Conservation (phyloP, 371 early-diverging fungal genomes). For the Paraphysoderma sedebokerense region DNA sequence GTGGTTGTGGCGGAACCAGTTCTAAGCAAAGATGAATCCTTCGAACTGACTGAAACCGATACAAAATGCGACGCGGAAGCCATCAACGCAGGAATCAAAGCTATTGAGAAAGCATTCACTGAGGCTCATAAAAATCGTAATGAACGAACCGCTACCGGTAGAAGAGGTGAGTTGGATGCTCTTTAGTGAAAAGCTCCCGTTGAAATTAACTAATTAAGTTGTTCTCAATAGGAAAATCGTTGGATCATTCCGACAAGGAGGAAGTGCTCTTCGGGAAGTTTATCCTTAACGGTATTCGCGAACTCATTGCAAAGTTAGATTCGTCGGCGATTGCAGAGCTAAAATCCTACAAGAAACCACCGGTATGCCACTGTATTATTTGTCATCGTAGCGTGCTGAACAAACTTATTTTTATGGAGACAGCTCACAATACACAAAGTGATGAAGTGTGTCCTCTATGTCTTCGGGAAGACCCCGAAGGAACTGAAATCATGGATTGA, state of each 20-base stretch:
- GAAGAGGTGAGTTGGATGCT: not conserved
- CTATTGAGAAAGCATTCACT: not conserved
- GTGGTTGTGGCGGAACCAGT: too few relatives aligned
- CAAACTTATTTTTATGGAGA: not conserved
- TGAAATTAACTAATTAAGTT: not conserved
- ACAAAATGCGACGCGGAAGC: too few relatives aligned
- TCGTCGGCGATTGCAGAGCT: conserved; percentile 22
- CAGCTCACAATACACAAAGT: conserved; percentile 18
- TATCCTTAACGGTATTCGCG: conserved; percentile 17
- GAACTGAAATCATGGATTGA: conserved; percentile 19
- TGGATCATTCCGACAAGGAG: not conserved
- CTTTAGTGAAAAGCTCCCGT: not conserved
- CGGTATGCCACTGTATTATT: conserved; percentile 2
- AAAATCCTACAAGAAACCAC: conserved; percentile 28
- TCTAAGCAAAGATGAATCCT: too few relatives aligned
- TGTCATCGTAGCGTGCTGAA: not conserved
- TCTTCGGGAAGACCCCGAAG: conserved; percentile 25
- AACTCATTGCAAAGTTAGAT: conserved; percentile 15
- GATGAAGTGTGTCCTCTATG: conserved; percentile 24
- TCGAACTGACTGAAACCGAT: too few relatives aligned
- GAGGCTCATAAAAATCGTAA: not conserved
- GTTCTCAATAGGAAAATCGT: not conserved
- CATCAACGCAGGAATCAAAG: not conserved
- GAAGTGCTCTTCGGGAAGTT: conserved; percentile 24
- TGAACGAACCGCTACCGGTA: conserved; percentile 1